These are phyloP conservation scores for Penicillium freii DNA, from an alignment of 2,329 filamentous ascomycete genomes.

Conservation along the genomic window DNA sequence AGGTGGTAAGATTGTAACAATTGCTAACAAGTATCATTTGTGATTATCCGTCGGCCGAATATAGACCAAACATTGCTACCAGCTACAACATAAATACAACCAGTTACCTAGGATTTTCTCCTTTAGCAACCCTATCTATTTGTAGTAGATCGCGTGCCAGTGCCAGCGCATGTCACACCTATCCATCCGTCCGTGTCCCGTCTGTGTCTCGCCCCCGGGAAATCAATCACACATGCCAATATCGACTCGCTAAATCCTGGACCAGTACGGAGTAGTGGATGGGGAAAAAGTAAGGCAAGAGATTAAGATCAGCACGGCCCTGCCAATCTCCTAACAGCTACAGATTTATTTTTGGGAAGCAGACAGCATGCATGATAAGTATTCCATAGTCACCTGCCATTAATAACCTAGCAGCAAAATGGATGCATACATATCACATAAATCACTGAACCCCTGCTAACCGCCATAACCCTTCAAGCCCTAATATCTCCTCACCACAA, in stretches of 20 bases:
- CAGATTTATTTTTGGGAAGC: conserved; percentile 3
- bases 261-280: not conserved
- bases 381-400: not conserved
- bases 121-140: no score
- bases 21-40: not conserved
- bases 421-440: not conserved
- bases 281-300: not conserved
- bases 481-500: not conserved
- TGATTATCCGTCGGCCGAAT: not conserved
- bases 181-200: not conserved
- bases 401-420: not conserved
- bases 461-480: not conserved
- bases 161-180: not conserved
- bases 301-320: conserved; percentile 1
- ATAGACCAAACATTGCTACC: not conserved
- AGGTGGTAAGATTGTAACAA: not conserved
- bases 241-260: not conserved
- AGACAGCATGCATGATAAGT: not conserved
- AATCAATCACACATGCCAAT: not conserved
- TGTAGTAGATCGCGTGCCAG: not conserved
- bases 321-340: not conserved
- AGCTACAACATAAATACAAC: not conserved
- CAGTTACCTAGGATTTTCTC: not conserved
- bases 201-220: not conserved
- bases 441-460: not conserved